These are phyloP conservation scores for Exophiala xenobiotica DNA, from an alignment of 2,329 filamentous ascomycete genomes.

Conservation along the genomic window DNA sequence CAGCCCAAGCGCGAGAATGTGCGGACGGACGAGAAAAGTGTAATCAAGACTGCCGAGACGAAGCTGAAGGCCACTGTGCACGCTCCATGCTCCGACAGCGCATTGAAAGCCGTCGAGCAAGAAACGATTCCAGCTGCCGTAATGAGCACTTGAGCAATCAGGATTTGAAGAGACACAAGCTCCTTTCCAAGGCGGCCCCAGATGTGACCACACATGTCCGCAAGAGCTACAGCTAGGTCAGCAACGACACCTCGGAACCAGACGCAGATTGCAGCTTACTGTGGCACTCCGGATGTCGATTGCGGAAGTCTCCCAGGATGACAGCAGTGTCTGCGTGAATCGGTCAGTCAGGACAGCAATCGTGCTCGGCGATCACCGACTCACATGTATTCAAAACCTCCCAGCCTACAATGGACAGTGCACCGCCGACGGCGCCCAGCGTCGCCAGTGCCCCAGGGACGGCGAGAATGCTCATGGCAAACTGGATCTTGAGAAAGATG, in stretches of 20 bases:
- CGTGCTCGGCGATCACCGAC: too few relatives aligned
- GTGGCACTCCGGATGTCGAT: constrained; percentile 53
- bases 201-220: constrained; percentile 49
- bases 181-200: constrained; percentile 8
- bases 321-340: constrained; percentile 33
- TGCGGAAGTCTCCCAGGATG: constrained; percentile 53
- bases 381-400: constrained; percentile 41
- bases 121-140: constrained; percentile 46
- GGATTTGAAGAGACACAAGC: constrained; percentile 1
- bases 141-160: constrained; percentile 35
- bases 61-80: constrained; percentile 34
- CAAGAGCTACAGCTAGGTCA: background rate
- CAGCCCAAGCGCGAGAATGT: constrained; percentile 41
- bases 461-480: constrained; percentile 51
- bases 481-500: constrained; percentile 52
- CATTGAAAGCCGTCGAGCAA: constrained; percentile 44
- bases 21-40: constrained; percentile 28
- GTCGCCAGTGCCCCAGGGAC: constrained; percentile 49
- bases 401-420: constrained; percentile 51
- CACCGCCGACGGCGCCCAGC: constrained; percentile 50
- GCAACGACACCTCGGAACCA: background rate
- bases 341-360: background rate
- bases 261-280: constrained; percentile 9
- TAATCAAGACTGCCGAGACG: constrained; percentile 31
- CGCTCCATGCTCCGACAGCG: constrained; percentile 41